Conservation (phyloP, 257 asterid genomes). For the Salvia splendens region DNA sequence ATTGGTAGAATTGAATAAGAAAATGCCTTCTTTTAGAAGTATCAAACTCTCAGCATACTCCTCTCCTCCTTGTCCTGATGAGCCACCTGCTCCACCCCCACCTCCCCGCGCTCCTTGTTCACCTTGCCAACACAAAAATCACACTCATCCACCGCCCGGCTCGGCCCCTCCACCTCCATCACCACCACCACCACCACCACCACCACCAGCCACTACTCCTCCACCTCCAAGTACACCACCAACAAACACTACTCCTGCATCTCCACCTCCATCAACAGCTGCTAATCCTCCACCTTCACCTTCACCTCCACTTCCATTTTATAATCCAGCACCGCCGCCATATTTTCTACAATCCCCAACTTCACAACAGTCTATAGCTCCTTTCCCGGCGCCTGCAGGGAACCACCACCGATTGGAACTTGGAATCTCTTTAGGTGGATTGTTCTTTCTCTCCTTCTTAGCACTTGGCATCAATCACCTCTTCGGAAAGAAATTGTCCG, state of each 20-base stretch:
- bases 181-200: background rate
- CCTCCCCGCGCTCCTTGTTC: background rate
- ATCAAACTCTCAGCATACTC: background rate
- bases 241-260: background rate
- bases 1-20: background rate
- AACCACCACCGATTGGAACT: background rate
- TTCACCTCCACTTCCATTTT: background rate
- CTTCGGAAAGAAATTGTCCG: background rate
- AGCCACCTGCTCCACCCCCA: background rate
- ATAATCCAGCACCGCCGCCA: background rate
- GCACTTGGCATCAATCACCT: constrained; percentile 7
- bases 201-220: background rate
- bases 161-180: background rate
- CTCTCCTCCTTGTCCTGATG: background rate
- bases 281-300: background rate
- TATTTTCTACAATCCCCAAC: background rate
- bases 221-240: background rate
- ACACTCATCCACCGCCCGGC: background rate
- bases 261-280: background rate
- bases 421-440: background rate
- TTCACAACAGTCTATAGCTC: background rate
- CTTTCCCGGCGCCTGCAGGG: background rate
- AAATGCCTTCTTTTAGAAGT: constrained; percentile 7
- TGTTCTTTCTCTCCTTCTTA: constrained; percentile 1
- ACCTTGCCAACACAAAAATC: constrained; percentile 6